Percentiles rank a stretch among this genome's conserved stretches.
phyloP scores from a whole-genome alignment of 2,329 filamentous ascomycete genomes.

The Tolypocladium amazonense region DNA sequence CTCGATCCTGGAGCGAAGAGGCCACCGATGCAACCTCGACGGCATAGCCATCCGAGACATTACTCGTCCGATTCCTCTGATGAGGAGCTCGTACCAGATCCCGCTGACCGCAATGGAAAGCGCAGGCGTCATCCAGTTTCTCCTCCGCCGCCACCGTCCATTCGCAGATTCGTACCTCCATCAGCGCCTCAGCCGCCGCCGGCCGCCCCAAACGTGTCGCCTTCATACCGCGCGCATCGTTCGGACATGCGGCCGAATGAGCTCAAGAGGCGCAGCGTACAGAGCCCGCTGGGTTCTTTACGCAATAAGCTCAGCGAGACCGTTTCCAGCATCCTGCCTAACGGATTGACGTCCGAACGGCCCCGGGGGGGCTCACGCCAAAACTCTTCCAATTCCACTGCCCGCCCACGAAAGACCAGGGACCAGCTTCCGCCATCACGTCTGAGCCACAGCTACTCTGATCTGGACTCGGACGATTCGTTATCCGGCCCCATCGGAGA shows the following conservation, averaged over 20 bases:
- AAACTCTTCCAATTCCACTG: constrained; percentile 17
- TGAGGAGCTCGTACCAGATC: constrained; percentile 20
- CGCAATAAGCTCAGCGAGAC: constrained; percentile 35
- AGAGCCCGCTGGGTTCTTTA: constrained; percentile 26
- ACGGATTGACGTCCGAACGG: constrained; percentile 21
- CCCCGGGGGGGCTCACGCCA: constrained; percentile 25
- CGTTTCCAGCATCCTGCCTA: constrained; percentile 31
- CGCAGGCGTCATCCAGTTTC: constrained; percentile 14
- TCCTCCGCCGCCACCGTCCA: constrained; percentile 16
- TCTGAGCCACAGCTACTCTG: constrained; percentile 30
- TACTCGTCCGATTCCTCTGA: constrained; percentile 31
- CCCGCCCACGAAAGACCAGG: constrained; percentile 24
- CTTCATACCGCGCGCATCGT: constrained; percentile 20
- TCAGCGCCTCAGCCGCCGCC: constrained; percentile 17
- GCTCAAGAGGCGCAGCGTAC: constrained; percentile 21
- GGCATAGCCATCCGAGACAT: constrained; percentile 39
- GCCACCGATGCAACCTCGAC: constrained; percentile 21
- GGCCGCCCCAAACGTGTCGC: constrained; percentile 10
- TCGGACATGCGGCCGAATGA: constrained; percentile 25
- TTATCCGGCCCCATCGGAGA: constrained; percentile 23
- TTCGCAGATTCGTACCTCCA: constrained; percentile 23
- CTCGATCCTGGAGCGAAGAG: constrained; percentile 22
- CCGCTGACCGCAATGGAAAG: constrained; percentile 11
- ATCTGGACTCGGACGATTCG: constrained; percentile 24
- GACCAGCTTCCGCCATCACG: constrained; percentile 30